Evolutionary conservation across 1,139 yeast species (phyloP).

Genomic region (Pichiaceae sp.): DNA sequence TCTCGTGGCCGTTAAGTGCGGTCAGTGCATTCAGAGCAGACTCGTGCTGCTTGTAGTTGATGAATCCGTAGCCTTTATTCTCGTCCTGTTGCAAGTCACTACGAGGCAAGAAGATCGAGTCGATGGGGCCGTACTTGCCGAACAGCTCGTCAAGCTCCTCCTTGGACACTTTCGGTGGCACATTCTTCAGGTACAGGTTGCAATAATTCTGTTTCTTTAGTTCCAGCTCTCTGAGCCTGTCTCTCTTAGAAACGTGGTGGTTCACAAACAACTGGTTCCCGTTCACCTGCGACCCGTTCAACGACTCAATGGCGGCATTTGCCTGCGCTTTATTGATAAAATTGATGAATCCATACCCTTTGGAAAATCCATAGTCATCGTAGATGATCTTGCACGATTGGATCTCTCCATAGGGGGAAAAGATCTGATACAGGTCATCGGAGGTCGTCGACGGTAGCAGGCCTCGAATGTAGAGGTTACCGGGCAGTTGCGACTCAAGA

Average conservation of each 20-base stretch:
- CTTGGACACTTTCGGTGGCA: slow-evolving; percentile 27
- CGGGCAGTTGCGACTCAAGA: slow-evolving; percentile 46
- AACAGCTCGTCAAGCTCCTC: slow-evolving; percentile 28
- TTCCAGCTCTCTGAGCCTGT: slow-evolving; percentile 30
- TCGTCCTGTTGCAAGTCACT: slow-evolving; percentile 14
- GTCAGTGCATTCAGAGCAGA: slow-evolving; percentile 27
- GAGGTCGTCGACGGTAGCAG: slow-evolving; percentile 31
- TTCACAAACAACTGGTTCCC: slow-evolving; percentile 36
- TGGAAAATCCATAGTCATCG: slow-evolving; percentile 32
- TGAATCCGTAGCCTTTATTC: slow-evolving; percentile 28
- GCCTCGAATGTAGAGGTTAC: slow-evolving; percentile 50
- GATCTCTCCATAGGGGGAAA: slow-evolving; percentile 34
- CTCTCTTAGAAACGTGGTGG: slow-evolving; percentile 45
- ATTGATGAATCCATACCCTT: slow-evolving; percentile 42
- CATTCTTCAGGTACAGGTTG: slow-evolving; percentile 37
- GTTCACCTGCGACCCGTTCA: slow-evolving; percentile 30
- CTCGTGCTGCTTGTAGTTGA: slow-evolving; percentile 28
- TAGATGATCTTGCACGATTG: slow-evolving; percentile 35
- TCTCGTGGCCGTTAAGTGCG: slow-evolving; percentile 23
- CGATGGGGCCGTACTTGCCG: slow-evolving; percentile 31
- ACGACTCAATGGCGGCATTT: slow-evolving; percentile 32
- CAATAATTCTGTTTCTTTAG: slow-evolving; percentile 30
- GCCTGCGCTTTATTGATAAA: slow-evolving; percentile 33
- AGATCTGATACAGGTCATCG: slow-evolving; percentile 30
- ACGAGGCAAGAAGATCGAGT: slow-evolving; percentile 37